Evolutionary conservation across 768 basidiomycete genomes (phyloP).

Genomic region (Lactarius evosmus): DNA sequence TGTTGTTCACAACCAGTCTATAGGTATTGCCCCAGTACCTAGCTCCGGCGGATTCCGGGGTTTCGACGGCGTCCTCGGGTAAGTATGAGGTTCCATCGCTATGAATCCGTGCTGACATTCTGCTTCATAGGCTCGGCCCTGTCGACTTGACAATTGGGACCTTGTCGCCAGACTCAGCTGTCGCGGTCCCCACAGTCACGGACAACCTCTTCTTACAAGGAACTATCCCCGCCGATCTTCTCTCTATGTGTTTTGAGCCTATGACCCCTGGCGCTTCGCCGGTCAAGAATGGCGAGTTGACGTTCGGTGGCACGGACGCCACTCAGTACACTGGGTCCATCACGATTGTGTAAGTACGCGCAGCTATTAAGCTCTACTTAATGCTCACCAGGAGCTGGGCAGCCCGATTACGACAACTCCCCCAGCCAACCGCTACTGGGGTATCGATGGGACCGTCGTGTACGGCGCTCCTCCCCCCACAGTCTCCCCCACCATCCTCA

Average conservation of each 20-base stretch:
- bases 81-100: neutral
- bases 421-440: conserved; percentile 32
- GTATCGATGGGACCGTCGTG: conserved; percentile 33
- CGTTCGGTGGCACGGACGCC: conserved; percentile 37
- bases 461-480: conserved; percentile 30
- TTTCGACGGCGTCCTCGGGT: conserved; percentile 42
- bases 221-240: conserved; percentile 27
- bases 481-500: conserved; percentile 30
- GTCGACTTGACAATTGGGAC: conserved; percentile 49
- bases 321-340: conserved; percentile 35
- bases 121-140: conserved; percentile 52
- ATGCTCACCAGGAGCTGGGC: conserved; percentile 1
- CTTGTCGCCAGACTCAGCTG: conserved; percentile 28
- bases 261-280: conserved; percentile 11
- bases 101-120: neutral
- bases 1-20: conserved; percentile 34
- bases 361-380: neutral
- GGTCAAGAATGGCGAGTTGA: conserved; percentile 34
- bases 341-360: conserved; percentile 26
- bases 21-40: conserved; percentile 38
- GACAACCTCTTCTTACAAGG: conserved; percentile 36
- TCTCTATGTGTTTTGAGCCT: conserved; percentile 35
- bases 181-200: conserved; percentile 45
- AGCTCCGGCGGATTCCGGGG: conserved; percentile 32
- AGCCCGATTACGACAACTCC: conserved; percentile 31